Base-by-base conservation (phyloP, 2,329 filamentous ascomycete species). In the Cytospora schulzeri region DNA sequence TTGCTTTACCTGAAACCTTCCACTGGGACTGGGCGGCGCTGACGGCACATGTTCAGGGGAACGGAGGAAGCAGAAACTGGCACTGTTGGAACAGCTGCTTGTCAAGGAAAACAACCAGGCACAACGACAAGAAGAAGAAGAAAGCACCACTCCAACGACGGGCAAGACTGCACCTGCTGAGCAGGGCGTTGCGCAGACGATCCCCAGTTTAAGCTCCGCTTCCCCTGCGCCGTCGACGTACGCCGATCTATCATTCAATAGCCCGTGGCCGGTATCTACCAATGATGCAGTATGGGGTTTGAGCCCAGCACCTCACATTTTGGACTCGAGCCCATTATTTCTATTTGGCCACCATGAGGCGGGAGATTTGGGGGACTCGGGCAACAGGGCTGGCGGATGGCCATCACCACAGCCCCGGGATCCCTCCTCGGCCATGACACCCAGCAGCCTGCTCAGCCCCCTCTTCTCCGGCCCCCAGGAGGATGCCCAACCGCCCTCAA, bases 1-100 rank as follows among this genome's bases (percentile, higher is more conserved):
- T 19, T 33, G 35, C 19, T 24, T 29, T 14, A 53, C 14, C 19
- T n/a, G 14, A 2, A 14, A 45, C n/a, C 19, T 17, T 3, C 31
- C 4, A 22, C n/a, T 29, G 2, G n/a, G 7, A 51, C 28, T 15
- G 5, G 35, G 24, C 31, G 17, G 29, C 29, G 57, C 69, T 70
- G 57, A 71, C 62, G 51, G 57, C 60, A 15, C 29, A 31, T 31
- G 22, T 41, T 28, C 48, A 80, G 78, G 78, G 48, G 77, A 79
- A 67, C 79, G 79, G 67, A 73, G 77, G 51, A 80, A 77, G 67
- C 77, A 80, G 68, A 80, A 77, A 67, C 71, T 80, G 41, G 77
- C 76, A 12, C 69, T 80, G 1, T 68, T 80, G 28, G 73, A 78
- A 57, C 73, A 78, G 45, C 69, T 80, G 24, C 69, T 80, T 8